A percentile compares a stretch with the other conserved stretches of the same genome.
phyloP scores from a whole-genome alignment of 805 yeast species.

The Lipomyces lipofer region DNA sequence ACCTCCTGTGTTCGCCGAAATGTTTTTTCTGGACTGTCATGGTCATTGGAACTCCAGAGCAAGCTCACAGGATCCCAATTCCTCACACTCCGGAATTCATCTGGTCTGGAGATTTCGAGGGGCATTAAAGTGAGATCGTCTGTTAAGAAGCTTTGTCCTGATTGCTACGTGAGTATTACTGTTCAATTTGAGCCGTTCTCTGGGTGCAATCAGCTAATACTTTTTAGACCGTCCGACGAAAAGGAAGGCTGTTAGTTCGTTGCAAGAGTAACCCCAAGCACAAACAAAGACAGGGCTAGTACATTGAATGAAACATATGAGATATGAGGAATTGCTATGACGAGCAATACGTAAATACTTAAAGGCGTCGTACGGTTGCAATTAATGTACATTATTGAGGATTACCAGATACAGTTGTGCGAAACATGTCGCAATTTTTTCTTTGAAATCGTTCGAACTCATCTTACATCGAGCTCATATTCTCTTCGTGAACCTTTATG shows the following conservation, averaged over 20 bases:
- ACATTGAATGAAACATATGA: not conserved
- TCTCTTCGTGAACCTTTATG: too few relatives aligned
- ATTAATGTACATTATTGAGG: not conserved
- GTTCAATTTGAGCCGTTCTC: not conserved
- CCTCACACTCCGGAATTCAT: not conserved
- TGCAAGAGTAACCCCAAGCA: slow-evolving; percentile 93
- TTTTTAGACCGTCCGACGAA: slow-evolving; percentile 76
- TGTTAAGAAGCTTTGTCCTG: slow-evolving; percentile 88
- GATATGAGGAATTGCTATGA: not conserved
- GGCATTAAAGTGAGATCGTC: slow-evolving; percentile 90
- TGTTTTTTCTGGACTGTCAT: slow-evolving; percentile 13
- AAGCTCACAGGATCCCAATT: not conserved
- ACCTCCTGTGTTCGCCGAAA: slow-evolving; percentile 2
- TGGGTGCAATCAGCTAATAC: too few relatives aligned
- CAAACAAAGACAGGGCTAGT: slow-evolving; percentile 74
- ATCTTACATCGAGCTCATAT: too few relatives aligned
- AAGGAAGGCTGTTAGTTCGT: slow-evolving; percentile 89
- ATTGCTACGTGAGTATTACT: slow-evolving; percentile 64
- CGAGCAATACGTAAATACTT: too few relatives aligned
- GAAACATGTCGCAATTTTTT: too few relatives aligned
- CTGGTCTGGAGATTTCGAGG: slow-evolving; percentile 42
- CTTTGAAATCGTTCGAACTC: too few relatives aligned
- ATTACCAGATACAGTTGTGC: too few relatives aligned
- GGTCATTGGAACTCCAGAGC: slow-evolving; percentile 19
- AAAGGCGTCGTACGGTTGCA: not conserved